phyloP scores from a whole-genome alignment of 768 basidiomycete species.

The Lactifluus piperatus region DNA sequence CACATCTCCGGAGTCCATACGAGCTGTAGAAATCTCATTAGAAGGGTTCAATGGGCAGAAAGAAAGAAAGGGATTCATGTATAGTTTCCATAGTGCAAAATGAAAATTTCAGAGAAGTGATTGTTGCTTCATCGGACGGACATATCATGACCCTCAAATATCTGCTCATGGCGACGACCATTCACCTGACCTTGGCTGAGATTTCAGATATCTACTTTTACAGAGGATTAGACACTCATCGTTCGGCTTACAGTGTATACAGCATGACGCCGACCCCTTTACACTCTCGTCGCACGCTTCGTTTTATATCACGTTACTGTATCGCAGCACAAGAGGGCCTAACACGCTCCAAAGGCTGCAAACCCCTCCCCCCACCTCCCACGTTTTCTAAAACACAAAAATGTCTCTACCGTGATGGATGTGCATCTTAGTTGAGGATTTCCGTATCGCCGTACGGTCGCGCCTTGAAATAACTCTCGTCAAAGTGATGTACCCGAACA shows the following conservation, averaged over 20 bases:
- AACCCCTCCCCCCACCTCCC: no score
- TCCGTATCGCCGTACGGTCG: conserved; percentile 90
- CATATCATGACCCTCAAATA: conserved; percentile 1
- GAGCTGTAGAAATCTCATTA: no score
- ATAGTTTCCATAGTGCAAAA: no score
- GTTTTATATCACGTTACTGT: background rate
- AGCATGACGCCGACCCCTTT: background rate
- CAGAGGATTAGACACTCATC: background rate
- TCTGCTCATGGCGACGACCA: background rate
- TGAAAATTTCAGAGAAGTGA: no score
- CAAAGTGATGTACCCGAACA: conserved; percentile 85
- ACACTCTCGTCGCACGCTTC: background rate
- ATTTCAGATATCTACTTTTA: conserved; percentile 1
- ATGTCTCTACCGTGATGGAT: background rate
- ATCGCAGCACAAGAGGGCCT: background rate
- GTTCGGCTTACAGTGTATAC: background rate
- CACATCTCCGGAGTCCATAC: no score
- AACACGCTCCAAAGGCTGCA: background rate
- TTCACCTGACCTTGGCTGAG: background rate
- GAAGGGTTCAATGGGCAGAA: no score
- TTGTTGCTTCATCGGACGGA: background rate
- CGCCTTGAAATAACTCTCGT: conserved; percentile 88
- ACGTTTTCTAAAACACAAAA: no score
- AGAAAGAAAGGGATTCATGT: no score
- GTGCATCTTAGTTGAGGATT: conserved; percentile 43